phyloP scores from a whole-genome alignment of 2,329 filamentous ascomycete species.

The Tolypocladium nubicola region DNA sequence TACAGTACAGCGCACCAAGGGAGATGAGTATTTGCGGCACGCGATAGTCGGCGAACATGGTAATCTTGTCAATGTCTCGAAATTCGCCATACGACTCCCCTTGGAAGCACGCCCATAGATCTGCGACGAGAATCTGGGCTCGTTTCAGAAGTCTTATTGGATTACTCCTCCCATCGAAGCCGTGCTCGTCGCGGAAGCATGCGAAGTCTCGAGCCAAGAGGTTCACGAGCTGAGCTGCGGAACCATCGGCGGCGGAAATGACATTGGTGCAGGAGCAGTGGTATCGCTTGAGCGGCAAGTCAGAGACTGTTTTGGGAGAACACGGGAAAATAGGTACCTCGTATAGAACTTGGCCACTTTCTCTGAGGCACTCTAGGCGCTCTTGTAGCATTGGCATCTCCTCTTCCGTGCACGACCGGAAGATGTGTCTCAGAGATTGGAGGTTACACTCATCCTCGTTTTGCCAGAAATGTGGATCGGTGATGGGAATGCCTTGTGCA shows the following conservation, averaged over 20 bases:
- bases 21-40: conserved; percentile 87
- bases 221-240: conserved; percentile 79
- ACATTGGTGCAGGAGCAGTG: conserved; percentile 63
- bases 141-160: conserved; percentile 80
- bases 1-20: conserved; percentile 75
- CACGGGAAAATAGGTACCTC: conserved; percentile 41
- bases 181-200: conserved; percentile 75
- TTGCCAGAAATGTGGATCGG: conserved; percentile 77
- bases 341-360: conserved; percentile 71
- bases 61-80: conserved; percentile 85
- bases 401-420: conserved; percentile 77
- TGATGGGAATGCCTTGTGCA: conserved; percentile 72
- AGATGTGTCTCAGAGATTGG: conserved; percentile 63
- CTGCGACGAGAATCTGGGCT: conserved; percentile 90
- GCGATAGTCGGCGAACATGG: conserved; percentile 97
- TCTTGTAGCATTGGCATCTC: conserved; percentile 76
- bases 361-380: conserved; percentile 66
- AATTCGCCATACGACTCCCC: conserved; percentile 72
- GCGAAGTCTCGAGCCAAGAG: conserved; percentile 70
- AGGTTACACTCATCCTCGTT: conserved; percentile 67
- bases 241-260: conserved; percentile 63
- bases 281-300: conserved; percentile 48
- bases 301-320: neutral
- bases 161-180: conserved; percentile 59
- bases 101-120: conserved; percentile 92